Percentiles rank a stretch among this genome's conserved stretches.
Conservation (phyloP, 1,284 basidiomycete species). For the Rhodotorula mucilaginosa region DNA sequence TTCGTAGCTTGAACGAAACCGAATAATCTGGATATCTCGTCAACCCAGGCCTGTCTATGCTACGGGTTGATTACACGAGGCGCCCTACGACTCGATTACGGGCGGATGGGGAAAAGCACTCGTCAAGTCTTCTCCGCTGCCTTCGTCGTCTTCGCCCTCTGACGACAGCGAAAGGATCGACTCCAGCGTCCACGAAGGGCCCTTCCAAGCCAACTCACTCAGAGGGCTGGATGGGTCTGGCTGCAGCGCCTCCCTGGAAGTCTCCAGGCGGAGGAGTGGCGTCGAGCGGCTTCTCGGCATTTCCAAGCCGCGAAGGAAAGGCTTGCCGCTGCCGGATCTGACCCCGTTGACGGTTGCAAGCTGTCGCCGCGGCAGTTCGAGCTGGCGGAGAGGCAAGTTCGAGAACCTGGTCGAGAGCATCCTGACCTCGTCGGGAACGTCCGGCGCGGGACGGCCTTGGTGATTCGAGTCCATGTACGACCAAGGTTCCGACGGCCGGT, state of each 20-base stretch:
- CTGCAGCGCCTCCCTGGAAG: too few relatives aligned
- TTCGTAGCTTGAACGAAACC: background rate
- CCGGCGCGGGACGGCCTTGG: background rate
- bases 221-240: too few relatives aligned
- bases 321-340: too few relatives aligned
- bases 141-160: background rate
- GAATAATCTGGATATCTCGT: background rate
- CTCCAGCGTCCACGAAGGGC: background rate
- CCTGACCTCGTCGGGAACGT: background rate
- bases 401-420: background rate
- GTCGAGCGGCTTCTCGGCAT: too few relatives aligned
- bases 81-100: background rate
- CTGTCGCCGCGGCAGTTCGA: too few relatives aligned
- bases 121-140: background rate
- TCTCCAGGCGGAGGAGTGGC: too few relatives aligned
- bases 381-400: background rate
- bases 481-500: background rate
- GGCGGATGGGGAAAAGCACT: conserved; percentile 6
- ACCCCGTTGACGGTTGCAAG: too few relatives aligned
- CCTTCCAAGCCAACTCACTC: too few relatives aligned
- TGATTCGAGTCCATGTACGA: background rate
- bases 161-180: conserved; percentile 5
- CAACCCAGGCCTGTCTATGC: too few relatives aligned
- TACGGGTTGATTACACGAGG: too few relatives aligned
- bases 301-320: too few relatives aligned